Conservation (phyloP, 2,329 filamentous ascomycete species). For the Esteya vermicola region DNA sequence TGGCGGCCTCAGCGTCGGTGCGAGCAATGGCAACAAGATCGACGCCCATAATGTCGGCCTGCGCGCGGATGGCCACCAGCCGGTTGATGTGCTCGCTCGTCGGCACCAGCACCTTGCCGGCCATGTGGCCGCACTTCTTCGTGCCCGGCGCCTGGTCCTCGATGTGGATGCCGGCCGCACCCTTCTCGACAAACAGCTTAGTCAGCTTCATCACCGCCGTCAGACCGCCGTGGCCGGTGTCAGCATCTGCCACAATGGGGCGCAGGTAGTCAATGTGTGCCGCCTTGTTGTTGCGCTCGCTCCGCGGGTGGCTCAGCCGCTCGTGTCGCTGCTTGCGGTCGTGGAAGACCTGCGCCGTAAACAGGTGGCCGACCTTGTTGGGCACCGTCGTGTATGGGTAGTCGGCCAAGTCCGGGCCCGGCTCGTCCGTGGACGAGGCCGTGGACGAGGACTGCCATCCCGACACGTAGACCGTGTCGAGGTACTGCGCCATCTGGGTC, state of each 20-base stretch:
- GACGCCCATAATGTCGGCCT: constrained; percentile 95
- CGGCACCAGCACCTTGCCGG: constrained; percentile 91
- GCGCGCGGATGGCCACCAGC: constrained; percentile 87
- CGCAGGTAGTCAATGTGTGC: constrained; percentile 85
- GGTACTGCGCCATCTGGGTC: constrained; percentile 97
- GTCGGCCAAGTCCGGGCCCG: constrained; percentile 92
- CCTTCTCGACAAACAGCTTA: constrained; percentile 92
- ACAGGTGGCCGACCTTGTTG: constrained; percentile 94
- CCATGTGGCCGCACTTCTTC: constrained; percentile 99
- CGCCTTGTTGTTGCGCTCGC: constrained; percentile 48
- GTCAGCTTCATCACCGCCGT: constrained; percentile 99
- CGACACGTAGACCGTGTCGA: constrained; percentile 97
- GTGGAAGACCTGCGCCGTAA: constrained; percentile 98
- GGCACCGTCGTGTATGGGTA: constrained; percentile 97
- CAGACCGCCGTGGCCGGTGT: constrained; percentile 91
- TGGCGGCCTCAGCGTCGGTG: constrained; percentile 95
- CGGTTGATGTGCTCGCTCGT: constrained; percentile 98
- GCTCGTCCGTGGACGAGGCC: constrained; percentile 87
- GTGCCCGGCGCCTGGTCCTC: constrained; percentile 97
- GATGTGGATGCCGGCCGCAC: constrained; percentile 94
- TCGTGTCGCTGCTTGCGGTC: constrained; percentile 98
- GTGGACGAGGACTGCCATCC: constrained; percentile 98
- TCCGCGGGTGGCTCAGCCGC: constrained; percentile 58
- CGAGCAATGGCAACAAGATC: constrained; percentile 85
- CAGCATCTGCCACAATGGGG: constrained; percentile 91